Base-by-base conservation (phyloP, 768 basidiomycete genomes). In the Mycena alexandri region DNA sequence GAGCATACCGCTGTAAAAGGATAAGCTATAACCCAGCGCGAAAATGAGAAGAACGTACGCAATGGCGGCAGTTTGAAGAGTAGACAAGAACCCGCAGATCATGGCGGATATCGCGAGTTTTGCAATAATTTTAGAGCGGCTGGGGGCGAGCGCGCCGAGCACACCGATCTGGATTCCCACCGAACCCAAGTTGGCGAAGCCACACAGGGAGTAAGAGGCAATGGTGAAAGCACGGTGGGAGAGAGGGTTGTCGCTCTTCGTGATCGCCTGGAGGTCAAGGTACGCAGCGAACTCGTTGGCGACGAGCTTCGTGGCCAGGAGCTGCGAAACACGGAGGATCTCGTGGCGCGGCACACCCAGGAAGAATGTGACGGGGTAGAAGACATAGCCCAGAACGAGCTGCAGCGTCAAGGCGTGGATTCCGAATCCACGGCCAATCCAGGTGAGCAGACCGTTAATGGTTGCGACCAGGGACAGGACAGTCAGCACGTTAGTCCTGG, bases 231-330 rank as follows among this genome's bases (percentile, higher is more conserved):
- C 93, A 63, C 92, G 93, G 34, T 79, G 83, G 22, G 89, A 89
- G 56, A 95, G 85, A 4, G 92, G 87, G 55, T 83, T 79, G 11
- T 68, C 67, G n/a, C 77, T 75, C 13, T 70, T 60, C 81, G 82
- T 82, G 47, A 89, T 80, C 2, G 79, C 78, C 67, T 89, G 83
- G 58, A 94, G 83, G 36, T 84, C 83, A 57, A 79, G 74, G 79
- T 95, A 95, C 5, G 92, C 94, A 46, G 89, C 89, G 72, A 95
- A 95, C 77, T 96, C 94, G 75, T 94, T 95, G 63, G 91, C 94
- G 54, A 96, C 84, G 67, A 97, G 85, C 79, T 97, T 97, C 34
- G 90, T 92, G 19, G 92, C 94, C 68, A 97, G 88, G 19, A 96
- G 85, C 71, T 90, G 88, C 24, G 94, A 86, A 41, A 97, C 93